These are phyloP conservation scores for Gentiana macrophylla DNA, from an alignment of 257 asterid genomes.

Conservation along the genomic window DNA sequence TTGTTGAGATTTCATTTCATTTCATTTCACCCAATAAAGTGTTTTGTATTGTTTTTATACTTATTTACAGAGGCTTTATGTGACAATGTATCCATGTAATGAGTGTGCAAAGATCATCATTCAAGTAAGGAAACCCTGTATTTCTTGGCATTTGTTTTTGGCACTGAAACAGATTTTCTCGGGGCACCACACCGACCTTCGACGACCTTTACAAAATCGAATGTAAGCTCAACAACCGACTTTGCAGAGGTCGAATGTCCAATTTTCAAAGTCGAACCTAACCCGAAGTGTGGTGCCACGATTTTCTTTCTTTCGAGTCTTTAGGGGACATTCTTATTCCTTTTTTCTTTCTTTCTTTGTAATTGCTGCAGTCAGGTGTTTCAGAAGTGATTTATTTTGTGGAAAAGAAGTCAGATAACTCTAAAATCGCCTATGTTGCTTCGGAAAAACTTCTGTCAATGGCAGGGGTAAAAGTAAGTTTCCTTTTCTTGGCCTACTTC, in stretches of 20 bases:
- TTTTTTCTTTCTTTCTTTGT: not conserved
- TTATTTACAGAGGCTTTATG: conserved; percentile 71
- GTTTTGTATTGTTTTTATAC: not conserved
- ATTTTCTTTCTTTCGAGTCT: no score
- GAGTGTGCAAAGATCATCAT: conserved; percentile 90
- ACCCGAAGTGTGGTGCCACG: not conserved
- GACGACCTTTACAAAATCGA: no score
- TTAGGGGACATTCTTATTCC: not conserved
- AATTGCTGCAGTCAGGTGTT: conserved; percentile 79
- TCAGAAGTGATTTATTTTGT: conserved; percentile 78
- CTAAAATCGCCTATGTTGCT: conserved; percentile 57
- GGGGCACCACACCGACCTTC: no score
- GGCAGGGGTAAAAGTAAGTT: conserved; percentile 80
- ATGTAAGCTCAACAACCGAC: no score
- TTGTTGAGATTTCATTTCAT: no score
- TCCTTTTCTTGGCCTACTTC: conserved; percentile 5
- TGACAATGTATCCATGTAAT: conserved; percentile 94
- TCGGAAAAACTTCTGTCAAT: conserved; percentile 71
- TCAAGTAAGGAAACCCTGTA: conserved; percentile 38
- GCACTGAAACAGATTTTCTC: not conserved
- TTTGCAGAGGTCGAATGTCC: no score
- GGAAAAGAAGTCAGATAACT: conserved; percentile 57
- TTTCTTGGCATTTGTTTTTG: not conserved
- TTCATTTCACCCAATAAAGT: not conserved
- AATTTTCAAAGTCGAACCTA: no score